Conservation (phyloP, 2,329 filamentous ascomycete genomes). For the Fusarium sp. region DNA sequence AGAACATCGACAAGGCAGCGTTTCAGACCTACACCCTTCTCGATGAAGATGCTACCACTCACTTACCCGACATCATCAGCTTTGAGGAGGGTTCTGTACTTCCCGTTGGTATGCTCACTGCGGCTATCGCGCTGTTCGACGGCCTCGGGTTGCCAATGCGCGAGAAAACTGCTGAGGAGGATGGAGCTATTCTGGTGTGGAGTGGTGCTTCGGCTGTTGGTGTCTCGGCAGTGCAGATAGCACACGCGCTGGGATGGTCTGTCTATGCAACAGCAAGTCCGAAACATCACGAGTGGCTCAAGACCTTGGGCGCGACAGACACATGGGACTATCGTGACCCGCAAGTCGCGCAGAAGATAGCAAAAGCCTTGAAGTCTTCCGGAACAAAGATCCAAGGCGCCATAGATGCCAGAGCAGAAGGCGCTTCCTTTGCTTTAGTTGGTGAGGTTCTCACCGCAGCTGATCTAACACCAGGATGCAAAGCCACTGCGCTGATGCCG, state of each 20-base stretch:
- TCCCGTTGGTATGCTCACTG: not conserved
- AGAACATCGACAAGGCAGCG: constrained; percentile 43
- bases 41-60: fast-evolving
- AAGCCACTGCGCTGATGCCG: not conserved
- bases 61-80: not conserved
- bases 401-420: not conserved
- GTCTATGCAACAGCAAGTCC: constrained; percentile 23
- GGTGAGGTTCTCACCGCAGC: fast-evolving
- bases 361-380: fast-evolving
- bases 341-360: not conserved
- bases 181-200: constrained; percentile 42
- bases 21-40: constrained; percentile 51
- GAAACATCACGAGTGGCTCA: constrained; percentile 19
- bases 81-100: constrained; percentile 39
- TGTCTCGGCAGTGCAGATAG: constrained; percentile 22
- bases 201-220: constrained; percentile 46
- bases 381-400: not conserved
- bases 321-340: not conserved
- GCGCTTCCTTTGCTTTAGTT: not conserved
- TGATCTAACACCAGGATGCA: fast-evolving
- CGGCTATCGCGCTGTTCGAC: not conserved
- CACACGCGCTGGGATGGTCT: constrained; percentile 11
- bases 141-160: constrained; percentile 2
- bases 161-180: constrained; percentile 34
- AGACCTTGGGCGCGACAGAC: not conserved